Evolutionary conservation across 2,329 filamentous ascomycete genomes (phyloP).

Genomic region (Monosporascus sp.): DNA sequence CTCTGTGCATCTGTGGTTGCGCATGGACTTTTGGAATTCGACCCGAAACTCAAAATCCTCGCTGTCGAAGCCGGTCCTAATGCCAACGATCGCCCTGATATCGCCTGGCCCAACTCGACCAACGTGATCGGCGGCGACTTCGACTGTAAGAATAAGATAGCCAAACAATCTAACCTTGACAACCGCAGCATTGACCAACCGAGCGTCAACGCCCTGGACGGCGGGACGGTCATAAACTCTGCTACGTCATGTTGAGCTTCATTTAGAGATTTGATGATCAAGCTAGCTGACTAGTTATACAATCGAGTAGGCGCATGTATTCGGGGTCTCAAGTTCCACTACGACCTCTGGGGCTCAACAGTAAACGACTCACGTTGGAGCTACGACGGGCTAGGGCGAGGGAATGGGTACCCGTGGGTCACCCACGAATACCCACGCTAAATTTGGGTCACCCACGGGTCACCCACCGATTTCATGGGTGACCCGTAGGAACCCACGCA

Average conservation of each 20-base stretch:
- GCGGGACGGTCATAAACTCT: slow-evolving; percentile 31
- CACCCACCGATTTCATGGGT: no score
- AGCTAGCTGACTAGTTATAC: background rate
- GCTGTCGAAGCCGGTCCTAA: slow-evolving; percentile 31
- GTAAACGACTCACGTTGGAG: slow-evolving; percentile 32
- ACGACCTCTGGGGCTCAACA: slow-evolving; percentile 35
- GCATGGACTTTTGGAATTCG: slow-evolving; percentile 4
- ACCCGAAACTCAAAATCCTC: slow-evolving; percentile 20
- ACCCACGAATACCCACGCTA: no score
- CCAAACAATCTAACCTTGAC: slow-evolving; percentile 17
- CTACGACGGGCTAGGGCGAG: slow-evolving; percentile 34
- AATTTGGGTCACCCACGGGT: no score
- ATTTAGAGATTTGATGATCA: background rate
- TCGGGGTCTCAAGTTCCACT: slow-evolving; percentile 35
- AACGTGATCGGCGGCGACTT: slow-evolving; percentile 19
- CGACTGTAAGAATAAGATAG: slow-evolving; percentile 25
- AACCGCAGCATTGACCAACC: slow-evolving; percentile 12
- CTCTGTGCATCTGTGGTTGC: slow-evolving; percentile 13
- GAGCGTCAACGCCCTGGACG: slow-evolving; percentile 31
- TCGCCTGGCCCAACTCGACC: slow-evolving; percentile 15
- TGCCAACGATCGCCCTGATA: slow-evolving; percentile 9
- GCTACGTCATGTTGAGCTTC: slow-evolving; percentile 1
- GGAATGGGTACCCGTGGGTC: no score
- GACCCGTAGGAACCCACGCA: no score
- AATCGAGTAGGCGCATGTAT: slow-evolving; percentile 25